phyloP scores from a whole-genome alignment of 75 land plant genomes.

The Picea sitchensis region DNA sequence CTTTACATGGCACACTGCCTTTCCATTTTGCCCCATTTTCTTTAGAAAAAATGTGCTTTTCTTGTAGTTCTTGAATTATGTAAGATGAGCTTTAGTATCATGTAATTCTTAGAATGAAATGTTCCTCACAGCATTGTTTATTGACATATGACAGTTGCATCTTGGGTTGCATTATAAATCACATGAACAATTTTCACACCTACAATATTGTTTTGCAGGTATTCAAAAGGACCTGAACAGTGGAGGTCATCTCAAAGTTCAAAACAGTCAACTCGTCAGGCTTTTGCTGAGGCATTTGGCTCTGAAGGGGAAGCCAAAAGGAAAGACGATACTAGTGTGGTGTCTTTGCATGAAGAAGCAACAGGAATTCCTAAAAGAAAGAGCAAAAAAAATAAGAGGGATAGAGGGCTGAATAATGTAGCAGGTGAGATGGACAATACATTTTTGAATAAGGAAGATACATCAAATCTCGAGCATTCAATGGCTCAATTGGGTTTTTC shows the following conservation, averaged over 20 bases:
- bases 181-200: neutral
- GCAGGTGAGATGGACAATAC: neutral
- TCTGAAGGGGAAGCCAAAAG: slow-evolving; percentile 13
- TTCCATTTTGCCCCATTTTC: neutral
- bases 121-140: neutral
- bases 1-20: neutral
- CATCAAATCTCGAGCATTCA: neutral
- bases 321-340: neutral
- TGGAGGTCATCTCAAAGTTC: slow-evolving; percentile 61
- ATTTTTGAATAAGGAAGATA: neutral
- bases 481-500: slow-evolving; percentile 2
- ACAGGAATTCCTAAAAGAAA: neutral
- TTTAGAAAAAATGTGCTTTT: neutral
- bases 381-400: slow-evolving; percentile 2
- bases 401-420: slow-evolving; percentile 1
- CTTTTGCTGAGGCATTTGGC: slow-evolving; percentile 47
- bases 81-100: neutral
- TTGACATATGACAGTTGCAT: neutral
- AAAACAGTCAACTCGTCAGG: slow-evolving; percentile 46
- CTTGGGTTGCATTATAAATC: neutral
- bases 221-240: slow-evolving; percentile 39
- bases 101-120: neutral
- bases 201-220: slow-evolving; percentile 23
- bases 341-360: neutral
- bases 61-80: neutral